These are phyloP conservation scores for Capsicum chinense DNA, from an alignment of 257 asterid genomes.

Conservation along the genomic window DNA sequence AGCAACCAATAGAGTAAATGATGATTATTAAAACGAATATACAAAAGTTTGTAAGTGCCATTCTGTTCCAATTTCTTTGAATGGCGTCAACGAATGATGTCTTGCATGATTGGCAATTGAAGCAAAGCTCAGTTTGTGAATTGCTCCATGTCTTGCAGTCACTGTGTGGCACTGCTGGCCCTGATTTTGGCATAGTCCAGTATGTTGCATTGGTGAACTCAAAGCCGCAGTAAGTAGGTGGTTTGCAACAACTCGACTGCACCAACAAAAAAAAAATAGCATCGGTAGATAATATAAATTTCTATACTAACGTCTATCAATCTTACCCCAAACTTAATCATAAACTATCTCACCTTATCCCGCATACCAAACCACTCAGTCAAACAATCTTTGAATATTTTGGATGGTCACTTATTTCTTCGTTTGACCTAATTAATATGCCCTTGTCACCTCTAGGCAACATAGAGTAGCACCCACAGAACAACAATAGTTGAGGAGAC, in stretches of 20 bases:
- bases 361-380: no score
- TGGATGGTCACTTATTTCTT: no score
- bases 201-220: conserved; percentile 53
- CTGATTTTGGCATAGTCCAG: conserved; percentile 55
- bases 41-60: conserved; percentile 47
- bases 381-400: no score
- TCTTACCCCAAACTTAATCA: no score
- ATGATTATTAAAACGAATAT: conserved; percentile 39
- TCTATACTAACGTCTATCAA: no score
- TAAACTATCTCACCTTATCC: no score
- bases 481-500: no score
- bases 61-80: conserved; percentile 55
- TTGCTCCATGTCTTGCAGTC: conserved; percentile 74
- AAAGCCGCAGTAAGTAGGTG: conserved; percentile 66
- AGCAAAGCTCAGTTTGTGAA: conserved; percentile 54
- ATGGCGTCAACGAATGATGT: conserved; percentile 42
- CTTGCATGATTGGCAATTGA: conserved; percentile 66
- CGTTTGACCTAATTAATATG: no score
- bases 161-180: conserved; percentile 47
- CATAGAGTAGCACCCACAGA: no score
- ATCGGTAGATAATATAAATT: no score
- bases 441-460: no score
- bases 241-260: conserved; percentile 87
- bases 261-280: not conserved
- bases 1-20: conserved; percentile 66